These are phyloP conservation scores for Friedmanniomyces endolithicus DNA, from an alignment of 495 filamentous ascomycete species.

Conservation along the genomic window DNA sequence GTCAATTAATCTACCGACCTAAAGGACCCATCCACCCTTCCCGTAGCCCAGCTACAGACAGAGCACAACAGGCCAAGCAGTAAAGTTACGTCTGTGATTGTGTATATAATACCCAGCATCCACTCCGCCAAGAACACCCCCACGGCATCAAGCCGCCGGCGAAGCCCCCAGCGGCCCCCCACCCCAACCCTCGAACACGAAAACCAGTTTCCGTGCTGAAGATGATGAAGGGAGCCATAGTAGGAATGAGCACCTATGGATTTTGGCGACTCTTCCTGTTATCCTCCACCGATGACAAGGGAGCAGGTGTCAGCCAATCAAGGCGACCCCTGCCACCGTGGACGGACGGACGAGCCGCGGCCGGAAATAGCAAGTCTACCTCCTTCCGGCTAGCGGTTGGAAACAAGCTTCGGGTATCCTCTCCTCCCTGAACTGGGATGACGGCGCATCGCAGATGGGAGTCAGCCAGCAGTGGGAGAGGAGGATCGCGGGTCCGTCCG, in stretches of 20 bases:
- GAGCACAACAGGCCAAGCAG: background rate
- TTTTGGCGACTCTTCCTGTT: too few species aligned
- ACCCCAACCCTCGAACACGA: too few species aligned
- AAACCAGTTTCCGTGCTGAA: too few species aligned
- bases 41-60: background rate
- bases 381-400: slow-evolving; percentile 19
- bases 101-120: slow-evolving; percentile 2
- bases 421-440: too few species aligned
- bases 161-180: background rate
- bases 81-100: background rate
- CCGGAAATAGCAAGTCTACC: slow-evolving; percentile 13
- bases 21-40: background rate
- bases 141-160: slow-evolving; percentile 4
- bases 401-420: slow-evolving; percentile 9
- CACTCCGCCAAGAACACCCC: slow-evolving; percentile 1
- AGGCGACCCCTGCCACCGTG: slow-evolving; percentile 9
- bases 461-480: background rate
- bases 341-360: background rate
- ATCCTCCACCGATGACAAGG: too few species aligned
- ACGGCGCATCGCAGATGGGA: slow-evolving; percentile 11
- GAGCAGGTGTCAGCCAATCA: slow-evolving; percentile 18
- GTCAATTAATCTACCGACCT: background rate
- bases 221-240: too few species aligned
- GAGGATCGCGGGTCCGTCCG: background rate
- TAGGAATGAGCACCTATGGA: too few species aligned